These are phyloP conservation scores for Geum urbanum DNA, from an alignment of 306 rosid genomes.

Conservation along the genomic window DNA sequence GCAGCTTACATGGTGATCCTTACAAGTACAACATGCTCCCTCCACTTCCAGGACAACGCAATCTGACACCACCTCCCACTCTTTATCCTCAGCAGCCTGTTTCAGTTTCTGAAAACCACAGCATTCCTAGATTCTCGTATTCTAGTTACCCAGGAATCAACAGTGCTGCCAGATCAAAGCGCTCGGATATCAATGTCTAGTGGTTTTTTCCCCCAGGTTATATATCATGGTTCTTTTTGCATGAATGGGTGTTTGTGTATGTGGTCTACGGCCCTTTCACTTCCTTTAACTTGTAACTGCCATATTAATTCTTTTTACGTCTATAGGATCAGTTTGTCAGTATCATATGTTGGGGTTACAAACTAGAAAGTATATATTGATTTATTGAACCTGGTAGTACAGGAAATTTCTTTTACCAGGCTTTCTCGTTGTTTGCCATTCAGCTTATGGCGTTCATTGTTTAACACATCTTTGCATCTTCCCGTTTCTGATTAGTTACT, in stretches of 20 bases:
- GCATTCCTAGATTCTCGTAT: conserved; percentile 65
- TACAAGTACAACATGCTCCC: conserved; percentile 78
- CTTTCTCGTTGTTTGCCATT: background rate
- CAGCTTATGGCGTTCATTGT: background rate
- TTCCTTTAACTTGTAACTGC: conserved; percentile 14
- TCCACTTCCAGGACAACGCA: conserved; percentile 94
- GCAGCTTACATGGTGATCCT: conserved; percentile 54
- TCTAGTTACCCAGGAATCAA: conserved; percentile 56
- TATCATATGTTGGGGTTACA: conserved; percentile 7
- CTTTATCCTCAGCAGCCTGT: conserved; percentile 99
- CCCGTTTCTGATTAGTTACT: background rate
- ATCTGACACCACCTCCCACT: conserved; percentile 90
- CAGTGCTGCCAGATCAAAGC: conserved; percentile 60
- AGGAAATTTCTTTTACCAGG: conserved; percentile 23
- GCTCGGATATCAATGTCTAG: conserved; percentile 85
- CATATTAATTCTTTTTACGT: conserved; percentile 28
- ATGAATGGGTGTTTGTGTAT: background rate
- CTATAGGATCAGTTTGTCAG: conserved; percentile 15
- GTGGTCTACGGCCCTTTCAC: background rate
- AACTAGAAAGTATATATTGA: conserved; percentile 13
- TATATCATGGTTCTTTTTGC: conserved; percentile 1
- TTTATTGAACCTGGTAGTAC: conserved; percentile 15
- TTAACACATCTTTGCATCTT: background rate
- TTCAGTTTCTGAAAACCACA: conserved; percentile 60
- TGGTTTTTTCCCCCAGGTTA: background rate